These are phyloP conservation scores for Marchantia polymorpha DNA, from an alignment of 225 moss, liverwort and hornwort genomes.

Conservation along the genomic window DNA sequence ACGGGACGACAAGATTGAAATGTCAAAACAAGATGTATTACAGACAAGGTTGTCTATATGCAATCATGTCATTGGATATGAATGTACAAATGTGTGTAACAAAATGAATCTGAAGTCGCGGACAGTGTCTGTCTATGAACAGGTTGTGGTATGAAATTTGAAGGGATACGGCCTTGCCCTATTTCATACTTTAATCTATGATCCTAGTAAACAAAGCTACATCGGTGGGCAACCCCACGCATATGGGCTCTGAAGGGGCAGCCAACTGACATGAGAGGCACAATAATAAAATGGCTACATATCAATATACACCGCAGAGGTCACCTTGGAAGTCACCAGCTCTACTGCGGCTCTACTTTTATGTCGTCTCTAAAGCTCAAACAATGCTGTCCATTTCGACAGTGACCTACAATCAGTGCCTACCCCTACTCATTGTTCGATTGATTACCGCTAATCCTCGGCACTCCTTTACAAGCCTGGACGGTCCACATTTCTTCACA, in stretches of 20 bases:
- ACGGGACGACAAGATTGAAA: too few relatives aligned
- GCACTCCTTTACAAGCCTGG: conserved; percentile 40
- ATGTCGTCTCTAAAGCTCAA: conserved; percentile 33
- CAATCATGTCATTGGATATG: conserved; percentile 34
- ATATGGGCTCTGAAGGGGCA: conserved; percentile 22
- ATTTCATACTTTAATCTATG: conserved; percentile 38
- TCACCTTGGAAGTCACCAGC: conserved; percentile 17
- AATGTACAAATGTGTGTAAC: conserved; percentile 48
- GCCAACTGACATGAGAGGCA: conserved; percentile 41
- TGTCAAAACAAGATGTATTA: conserved; percentile 16
- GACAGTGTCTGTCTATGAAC: conserved; percentile 48
- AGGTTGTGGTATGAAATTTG: conserved; percentile 41
- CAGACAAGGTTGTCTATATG: conserved; percentile 27
- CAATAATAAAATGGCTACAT: conserved; percentile 45
- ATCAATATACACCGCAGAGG: conserved; percentile 38
- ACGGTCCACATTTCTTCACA: conserved; percentile 25
- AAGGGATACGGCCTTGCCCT: conserved; percentile 31
- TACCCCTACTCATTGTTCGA: conserved; percentile 25
- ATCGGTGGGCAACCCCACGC: conserved; percentile 30
- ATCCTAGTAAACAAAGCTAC: conserved; percentile 31
- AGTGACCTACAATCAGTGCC: conserved; percentile 44
- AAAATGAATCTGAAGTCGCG: conserved; percentile 55
- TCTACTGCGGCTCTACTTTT: conserved; percentile 36
- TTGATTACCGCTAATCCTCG: conserved; percentile 20
- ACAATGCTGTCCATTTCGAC: conserved; percentile 55